Base-by-base conservation (phyloP, 2,329 filamentous ascomycete species). In the Aspergillus neoniger region DNA sequence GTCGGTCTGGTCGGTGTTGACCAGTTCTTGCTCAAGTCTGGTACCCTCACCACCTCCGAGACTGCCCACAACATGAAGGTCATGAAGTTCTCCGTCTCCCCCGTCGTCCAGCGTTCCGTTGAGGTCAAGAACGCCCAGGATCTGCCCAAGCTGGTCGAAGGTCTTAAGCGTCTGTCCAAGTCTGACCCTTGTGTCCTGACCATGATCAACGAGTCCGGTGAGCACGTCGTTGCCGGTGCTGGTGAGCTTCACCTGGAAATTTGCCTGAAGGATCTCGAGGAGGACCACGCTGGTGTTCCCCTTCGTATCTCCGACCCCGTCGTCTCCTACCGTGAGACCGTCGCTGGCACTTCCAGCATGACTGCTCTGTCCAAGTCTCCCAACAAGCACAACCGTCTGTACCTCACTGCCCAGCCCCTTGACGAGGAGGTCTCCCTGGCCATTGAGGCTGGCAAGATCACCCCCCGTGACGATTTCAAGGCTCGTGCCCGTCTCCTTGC, bases 351-450 rank as follows among this genome's bases (percentile, higher is more conserved):
- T 78, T 98, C 95, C 58, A 91, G 88, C 87, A 98, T 98, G 76
- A 96, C 91, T 76, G 95, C 95, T 71, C 86, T 99, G 76, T 98
- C 95, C 82, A 99, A 99, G 87, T 99, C 95, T 52, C 95, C 95
- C 85, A 99, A 99, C 91, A 99, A 99, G 92, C 95, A 99, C 91
- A 99, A 99, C 88, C 94, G 95, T 92, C 87, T 99, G 64, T 99
- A 98, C 86, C 89, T 99, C 83, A 87, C 86, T 81, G 95, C 95
- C 68, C 84, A 92, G 83, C 95, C 95, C 73, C 86, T 99, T 59
- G 87, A 87, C 49, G 95, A 99, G 87, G 95, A 98, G 73, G 89
- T 99, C 63, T 86, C 91, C 73, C 87, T 88, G 76, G 91, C 90
- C 76, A 99, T 99, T 69, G 95, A 99, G 85, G 69, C 77, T 58